These are phyloP conservation scores for Hordeum marinum DNA, from an alignment of 176 grass and related monocot genomes.

Conservation along the genomic window DNA sequence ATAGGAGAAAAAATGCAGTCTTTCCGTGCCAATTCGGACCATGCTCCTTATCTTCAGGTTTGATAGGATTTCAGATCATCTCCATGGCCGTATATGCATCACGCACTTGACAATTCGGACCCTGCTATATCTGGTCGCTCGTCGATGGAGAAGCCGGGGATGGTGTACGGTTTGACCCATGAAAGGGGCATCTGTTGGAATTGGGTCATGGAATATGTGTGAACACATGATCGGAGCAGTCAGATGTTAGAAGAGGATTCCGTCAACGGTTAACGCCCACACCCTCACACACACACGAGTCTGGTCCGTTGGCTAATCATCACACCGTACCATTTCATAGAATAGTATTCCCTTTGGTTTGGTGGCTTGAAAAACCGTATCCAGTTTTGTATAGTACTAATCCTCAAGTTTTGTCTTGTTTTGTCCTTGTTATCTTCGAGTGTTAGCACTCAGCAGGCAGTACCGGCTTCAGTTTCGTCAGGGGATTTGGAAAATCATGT, in stretches of 20 bases:
- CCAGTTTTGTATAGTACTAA: neutral
- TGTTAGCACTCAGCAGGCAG: neutral
- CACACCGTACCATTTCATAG: neutral
- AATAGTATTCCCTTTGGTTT: neutral
- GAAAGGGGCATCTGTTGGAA: neutral
- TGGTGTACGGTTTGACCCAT: neutral
- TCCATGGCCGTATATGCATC: neutral
- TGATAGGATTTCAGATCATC: neutral
- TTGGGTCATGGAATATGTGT: neutral
- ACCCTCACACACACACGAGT: neutral
- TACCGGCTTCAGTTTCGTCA: neutral
- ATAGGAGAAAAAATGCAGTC: neutral
- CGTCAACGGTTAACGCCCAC: slow-evolving; percentile 16
- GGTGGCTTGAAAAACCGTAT: neutral
- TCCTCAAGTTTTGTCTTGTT: neutral
- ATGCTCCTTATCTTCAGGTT: neutral
- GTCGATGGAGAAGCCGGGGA: neutral
- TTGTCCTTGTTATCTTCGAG: neutral
- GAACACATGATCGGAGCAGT: slow-evolving; percentile 40
- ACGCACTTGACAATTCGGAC: slow-evolving; percentile 13
- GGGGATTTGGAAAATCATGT: slow-evolving; percentile 19
- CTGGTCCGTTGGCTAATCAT: neutral
- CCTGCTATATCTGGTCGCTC: neutral
- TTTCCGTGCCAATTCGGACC: neutral
- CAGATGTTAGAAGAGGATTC: slow-evolving; percentile 17